These are phyloP conservation scores for Saturnispora zaruensis DNA, from an alignment of 805 yeast species.

Conservation along the genomic window DNA sequence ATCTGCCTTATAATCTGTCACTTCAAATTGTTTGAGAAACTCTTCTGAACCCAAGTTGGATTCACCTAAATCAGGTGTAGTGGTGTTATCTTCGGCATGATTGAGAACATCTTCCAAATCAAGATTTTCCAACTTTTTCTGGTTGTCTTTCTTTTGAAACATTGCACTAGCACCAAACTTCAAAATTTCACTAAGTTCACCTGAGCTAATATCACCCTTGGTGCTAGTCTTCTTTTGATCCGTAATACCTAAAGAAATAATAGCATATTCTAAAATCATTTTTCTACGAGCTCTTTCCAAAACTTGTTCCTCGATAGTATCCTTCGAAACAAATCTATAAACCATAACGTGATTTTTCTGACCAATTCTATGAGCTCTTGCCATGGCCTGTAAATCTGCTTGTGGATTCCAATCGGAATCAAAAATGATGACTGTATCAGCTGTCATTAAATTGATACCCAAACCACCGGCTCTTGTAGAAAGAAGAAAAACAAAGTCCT, in stretches of 20 bases:
- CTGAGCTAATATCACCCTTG: constrained; percentile 67
- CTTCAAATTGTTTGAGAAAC: constrained; percentile 93
- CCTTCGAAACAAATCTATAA: constrained; percentile 94
- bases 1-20: constrained; percentile 96
- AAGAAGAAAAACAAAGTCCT: constrained; percentile 81
- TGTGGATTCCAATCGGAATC: constrained; percentile 99
- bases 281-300: constrained; percentile 93
- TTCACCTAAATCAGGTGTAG: constrained; percentile 94
- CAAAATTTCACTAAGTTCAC: constrained; percentile 84
- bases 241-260: constrained; percentile 90
- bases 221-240: constrained; percentile 49
- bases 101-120: constrained; percentile 91
- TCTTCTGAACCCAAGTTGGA: constrained; percentile 98
- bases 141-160: constrained; percentile 92
- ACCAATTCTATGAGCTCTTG: constrained; percentile 99
- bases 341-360: constrained; percentile 98
- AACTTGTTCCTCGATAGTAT: constrained; percentile 96
- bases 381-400: constrained; percentile 99
- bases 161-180: constrained; percentile 98
- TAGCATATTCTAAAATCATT: constrained; percentile 97
- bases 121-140: constrained; percentile 89
- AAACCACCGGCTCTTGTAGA: constrained; percentile 98
- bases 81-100: constrained; percentile 95
- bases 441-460: constrained; percentile 98
- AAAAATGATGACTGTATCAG: constrained; percentile 95